phyloP scores from a whole-genome alignment of 306 rosid genomes.

The Rosa multiflora region DNA sequence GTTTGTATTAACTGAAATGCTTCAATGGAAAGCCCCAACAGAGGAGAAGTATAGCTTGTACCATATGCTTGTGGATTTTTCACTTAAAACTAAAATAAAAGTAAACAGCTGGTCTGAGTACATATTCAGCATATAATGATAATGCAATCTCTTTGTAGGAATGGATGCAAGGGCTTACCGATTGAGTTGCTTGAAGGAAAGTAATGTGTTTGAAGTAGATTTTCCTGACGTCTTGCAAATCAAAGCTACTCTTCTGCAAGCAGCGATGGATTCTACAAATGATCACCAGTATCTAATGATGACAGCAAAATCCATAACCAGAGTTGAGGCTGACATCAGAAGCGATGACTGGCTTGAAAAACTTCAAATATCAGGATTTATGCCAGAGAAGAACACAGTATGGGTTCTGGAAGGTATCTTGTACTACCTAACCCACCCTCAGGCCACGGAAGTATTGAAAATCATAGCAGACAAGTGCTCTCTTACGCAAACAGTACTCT shows the following conservation, averaged over 20 bases:
- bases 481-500: slow-evolving; percentile 63
- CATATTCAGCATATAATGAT: neutral
- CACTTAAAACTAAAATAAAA: neutral
- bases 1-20: neutral
- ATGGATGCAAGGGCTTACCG: slow-evolving; percentile 98
- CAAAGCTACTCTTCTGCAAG: slow-evolving; percentile 69
- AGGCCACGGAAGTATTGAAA: slow-evolving; percentile 77
- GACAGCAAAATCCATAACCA: slow-evolving; percentile 66
- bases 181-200: slow-evolving; percentile 79
- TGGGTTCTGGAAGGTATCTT: slow-evolving; percentile 94
- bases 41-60: neutral
- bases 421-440: slow-evolving; percentile 71
- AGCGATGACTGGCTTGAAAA: slow-evolving; percentile 78
- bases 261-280: slow-evolving; percentile 60
- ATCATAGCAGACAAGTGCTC: slow-evolving; percentile 73
- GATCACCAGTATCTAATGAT: slow-evolving; percentile 38
- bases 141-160: slow-evolving; percentile 57
- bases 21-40: neutral
- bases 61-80: neutral
- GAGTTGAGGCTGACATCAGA: slow-evolving; percentile 89
- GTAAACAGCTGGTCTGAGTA: neutral
- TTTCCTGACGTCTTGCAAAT: slow-evolving; percentile 67
- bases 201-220: slow-evolving; percentile 89
- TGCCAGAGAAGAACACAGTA: slow-evolving; percentile 77
- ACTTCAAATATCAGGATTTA: slow-evolving; percentile 77